Evolutionary conservation across 495 filamentous ascomycete species (phyloP), one percentile per base, ranked within the genome.

Genomic region (Podospora pseudoanserina): DNA sequence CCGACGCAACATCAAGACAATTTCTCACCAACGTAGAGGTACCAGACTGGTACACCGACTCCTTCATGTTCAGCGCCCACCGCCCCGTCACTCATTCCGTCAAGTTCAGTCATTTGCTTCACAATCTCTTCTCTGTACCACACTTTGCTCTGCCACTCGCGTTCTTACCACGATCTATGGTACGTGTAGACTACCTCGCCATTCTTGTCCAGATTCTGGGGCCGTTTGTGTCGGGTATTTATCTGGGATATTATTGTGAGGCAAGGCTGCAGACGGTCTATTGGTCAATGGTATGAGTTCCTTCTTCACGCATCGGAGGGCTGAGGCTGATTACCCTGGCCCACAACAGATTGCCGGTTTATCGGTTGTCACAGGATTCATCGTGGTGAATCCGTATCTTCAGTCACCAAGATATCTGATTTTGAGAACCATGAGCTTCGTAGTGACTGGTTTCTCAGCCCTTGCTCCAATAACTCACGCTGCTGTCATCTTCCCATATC

Each of bases 381-480:
- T 91, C 16, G 88, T 87, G 26, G 74, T 91, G 20, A 76, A 87
- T 57, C 87, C 91, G 4, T 79, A 79, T 57, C 91, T 95, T 74
- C 85, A 91, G 49, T 90, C 90, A 0, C 87, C 90, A 15, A 77
- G 80, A 32, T 92, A 87, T 84, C 83, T 92, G 16, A 89, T 88
- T 9, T 87, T 92, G 72, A 85, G 92, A 32, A 58, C 91, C 13
- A 79, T 79, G 65, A 91, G 94, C 88, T 96, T 94, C 77, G 86
- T 93, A 44, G 83, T 83, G 34, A 91, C 94, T 84, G 92, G 92
- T 78, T 92, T 70, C 89, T 92, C 13, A 85, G 92, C 20, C 57
- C 92, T 60, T 73, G 74, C 63, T 3, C 72, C 72, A 18, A 73
- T 73, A 23, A 64, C 66, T 34, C 68, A 73, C 59, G 71, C 65